These are phyloP conservation scores for Fusarium brevicatenulatum DNA, from an alignment of 2,329 filamentous ascomycete genomes.

Conservation along the genomic window DNA sequence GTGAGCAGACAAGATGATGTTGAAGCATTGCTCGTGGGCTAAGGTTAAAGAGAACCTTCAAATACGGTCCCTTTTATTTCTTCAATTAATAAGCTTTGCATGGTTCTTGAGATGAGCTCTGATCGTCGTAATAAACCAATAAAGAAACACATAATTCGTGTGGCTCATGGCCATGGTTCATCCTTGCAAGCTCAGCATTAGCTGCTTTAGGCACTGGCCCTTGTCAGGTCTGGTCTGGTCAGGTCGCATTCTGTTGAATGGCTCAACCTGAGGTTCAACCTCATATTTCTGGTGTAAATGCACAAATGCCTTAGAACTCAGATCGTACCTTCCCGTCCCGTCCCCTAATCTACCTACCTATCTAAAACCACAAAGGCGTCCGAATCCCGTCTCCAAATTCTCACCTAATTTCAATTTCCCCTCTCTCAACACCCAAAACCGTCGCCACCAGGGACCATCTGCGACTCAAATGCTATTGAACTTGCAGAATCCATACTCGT, in stretches of 20 bases:
- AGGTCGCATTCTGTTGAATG: not conserved
- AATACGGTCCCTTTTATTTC: not conserved
- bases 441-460: not conserved
- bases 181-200: conserved; percentile 22
- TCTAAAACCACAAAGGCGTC: conserved; percentile 28
- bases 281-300: conserved; percentile 48
- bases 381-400: conserved; percentile 34
- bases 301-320: conserved; percentile 44
- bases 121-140: conserved; percentile 22
- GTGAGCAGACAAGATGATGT: not conserved
- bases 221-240: conserved; percentile 10
- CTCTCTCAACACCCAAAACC: conserved; percentile 10
- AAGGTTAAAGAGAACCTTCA: not conserved
- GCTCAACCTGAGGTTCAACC: conserved; percentile 39
- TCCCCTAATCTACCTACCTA: not conserved
- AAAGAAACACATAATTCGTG: conserved; percentile 4
- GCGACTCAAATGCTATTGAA: conserved; percentile 2
- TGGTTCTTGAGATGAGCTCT: not conserved
- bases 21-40: not conserved
- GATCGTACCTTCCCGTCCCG: not conserved
- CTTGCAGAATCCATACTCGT: not conserved
- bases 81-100: not conserved
- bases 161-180: conserved; percentile 1
- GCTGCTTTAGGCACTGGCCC: conserved; percentile 41
- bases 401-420: conserved; percentile 10